Base-by-base conservation (phyloP, 2,329 filamentous ascomycete genomes). In the Ophiostoma quercus region DNA sequence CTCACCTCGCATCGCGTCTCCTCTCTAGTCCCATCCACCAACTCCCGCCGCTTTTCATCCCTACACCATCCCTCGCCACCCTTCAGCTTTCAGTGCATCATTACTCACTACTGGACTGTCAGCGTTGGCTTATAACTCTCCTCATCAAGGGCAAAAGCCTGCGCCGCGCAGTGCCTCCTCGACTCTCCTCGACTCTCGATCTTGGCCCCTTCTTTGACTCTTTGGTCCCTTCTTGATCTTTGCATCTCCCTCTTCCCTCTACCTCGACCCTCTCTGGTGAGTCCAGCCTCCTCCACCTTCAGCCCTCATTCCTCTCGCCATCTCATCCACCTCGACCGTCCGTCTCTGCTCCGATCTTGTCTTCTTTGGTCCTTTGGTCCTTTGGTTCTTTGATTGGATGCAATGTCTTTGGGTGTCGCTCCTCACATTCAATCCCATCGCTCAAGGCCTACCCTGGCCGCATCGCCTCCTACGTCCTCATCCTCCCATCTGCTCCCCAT, bases 141-240 rank as follows among this genome's bases (percentile, higher is more conserved):
- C 57, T 62, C 57, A 32, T 34, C 57, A 5, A 62, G 57, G 57
- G 57, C 57, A 29, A 57, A 62, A 62, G 57, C 57, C 57, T 62
- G 57, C 57, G 57, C 32, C 57, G 57, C 57, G 57, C 57, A 62
- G 57, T 25, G 57, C 57, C 57, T 29, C 19, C 19, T 32, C 60
- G 60, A 22, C 63, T 66, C 37, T 66, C n/a, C 8, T 43, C 34
- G 16, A 29, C 34, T 39, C 19, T 57, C 51, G 9, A 22, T 11
- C 9, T 25, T 25, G 11, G 9, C 1, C 51, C 11, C 22, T 57
- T n/a, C n/a, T 57, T 25, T 57, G n/a, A 12, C 51, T n/a, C 47
- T n/a, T 22, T 51, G 16, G 34, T 29, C 39, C 16, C 39, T 65
- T 65, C 62, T 65, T 14, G 62, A 32, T 19, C 62, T 66, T 19